Evolutionary conservation across 441 rosid species (phyloP).

Genomic region (Viola pubescens): DNA sequence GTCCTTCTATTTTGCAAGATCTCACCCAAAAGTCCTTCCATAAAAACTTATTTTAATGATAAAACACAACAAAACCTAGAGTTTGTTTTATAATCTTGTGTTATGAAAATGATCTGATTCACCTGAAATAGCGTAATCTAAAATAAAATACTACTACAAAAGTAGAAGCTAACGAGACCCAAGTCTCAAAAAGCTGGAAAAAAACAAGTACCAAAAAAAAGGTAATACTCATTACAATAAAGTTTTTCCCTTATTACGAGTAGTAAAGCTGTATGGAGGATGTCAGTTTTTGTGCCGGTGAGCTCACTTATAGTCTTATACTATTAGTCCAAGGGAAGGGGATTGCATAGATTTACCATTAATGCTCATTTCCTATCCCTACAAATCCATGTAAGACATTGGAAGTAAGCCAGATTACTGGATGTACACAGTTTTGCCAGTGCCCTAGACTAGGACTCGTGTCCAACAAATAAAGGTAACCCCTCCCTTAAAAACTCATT

Average conservation of each 20-base stretch:
- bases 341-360: not conserved
- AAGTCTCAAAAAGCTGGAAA: conserved; percentile 37
- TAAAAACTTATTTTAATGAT: too few species aligned
- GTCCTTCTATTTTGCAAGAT: too few species aligned
- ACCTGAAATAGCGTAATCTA: not conserved
- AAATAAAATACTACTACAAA: not conserved
- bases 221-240: conserved; percentile 26
- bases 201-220: conserved; percentile 41
- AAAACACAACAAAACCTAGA: too few species aligned
- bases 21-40: too few species aligned
- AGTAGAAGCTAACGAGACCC: conserved; percentile 17
- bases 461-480: not conserved
- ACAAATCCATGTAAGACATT: too few species aligned
- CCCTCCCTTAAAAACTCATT: too few species aligned
- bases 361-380: too few species aligned
- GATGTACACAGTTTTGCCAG: not conserved
- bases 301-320: not conserved
- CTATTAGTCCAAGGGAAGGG: not conserved
- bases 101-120: not conserved
- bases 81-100: too few species aligned
- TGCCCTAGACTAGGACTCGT: not conserved
- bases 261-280: not conserved
- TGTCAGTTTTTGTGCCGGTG: conserved; percentile 13
- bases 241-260: not conserved
- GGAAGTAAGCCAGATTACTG: too few species aligned